A percentile compares a stretch with the other conserved stretches of the same genome.
Conservation (phyloP, 805 yeast genomes). For the Yueomyces sinensis region DNA sequence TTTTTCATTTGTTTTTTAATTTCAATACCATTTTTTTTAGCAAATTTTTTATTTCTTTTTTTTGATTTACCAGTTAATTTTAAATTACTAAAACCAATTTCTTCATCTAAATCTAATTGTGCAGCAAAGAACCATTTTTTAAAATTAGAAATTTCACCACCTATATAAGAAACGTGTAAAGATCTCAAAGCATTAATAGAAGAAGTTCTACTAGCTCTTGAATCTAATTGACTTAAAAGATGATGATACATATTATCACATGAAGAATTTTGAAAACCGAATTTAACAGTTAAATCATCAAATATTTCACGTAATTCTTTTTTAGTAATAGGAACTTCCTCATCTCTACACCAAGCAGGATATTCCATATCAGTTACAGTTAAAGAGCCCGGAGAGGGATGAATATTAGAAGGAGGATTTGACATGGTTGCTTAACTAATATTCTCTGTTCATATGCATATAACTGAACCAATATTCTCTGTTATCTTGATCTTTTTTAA, state of each 20-base stretch:
- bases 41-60: conserved; percentile 27
- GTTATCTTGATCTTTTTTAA: no score
- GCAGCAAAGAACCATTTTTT: conserved; percentile 90
- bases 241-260: conserved; percentile 72
- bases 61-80: conserved; percentile 35
- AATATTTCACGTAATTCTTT: conserved; percentile 52
- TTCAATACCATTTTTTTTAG: conserved; percentile 28
- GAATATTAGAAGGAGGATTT: no score
- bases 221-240: conserved; percentile 68
- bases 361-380: conserved; percentile 16
- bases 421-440: no score
- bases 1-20: conserved; percentile 24
- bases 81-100: conserved; percentile 43
- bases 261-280: conserved; percentile 79
- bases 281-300: conserved; percentile 39
- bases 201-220: conserved; percentile 69
- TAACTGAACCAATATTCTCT: no score
- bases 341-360: conserved; percentile 26
- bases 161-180: conserved; percentile 82
- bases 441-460: no score
- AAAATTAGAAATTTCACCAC: conserved; percentile 79
- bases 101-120: conserved; percentile 63
- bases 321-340: conserved; percentile 60
- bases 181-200: conserved; percentile 60
- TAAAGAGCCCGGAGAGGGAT: not conserved